A percentile compares a stretch with the other conserved stretches of the same genome.
Conservation (phyloP, 345 rosid species). For the Populus deltoides region DNA sequence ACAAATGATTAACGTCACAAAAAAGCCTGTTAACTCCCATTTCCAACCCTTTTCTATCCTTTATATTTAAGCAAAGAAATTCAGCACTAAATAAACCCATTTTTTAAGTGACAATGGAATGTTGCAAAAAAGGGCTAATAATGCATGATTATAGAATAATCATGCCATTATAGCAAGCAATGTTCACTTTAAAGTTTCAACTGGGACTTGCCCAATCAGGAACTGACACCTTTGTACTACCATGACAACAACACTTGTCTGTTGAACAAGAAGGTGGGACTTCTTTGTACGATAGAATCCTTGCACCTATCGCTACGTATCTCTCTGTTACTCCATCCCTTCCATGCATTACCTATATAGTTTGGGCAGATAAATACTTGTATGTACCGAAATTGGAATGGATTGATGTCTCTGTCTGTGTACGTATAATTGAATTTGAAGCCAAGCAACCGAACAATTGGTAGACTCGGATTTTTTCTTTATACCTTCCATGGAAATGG, state of each 20-base stretch:
- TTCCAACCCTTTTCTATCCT: not conserved
- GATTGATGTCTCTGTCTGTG: not conserved
- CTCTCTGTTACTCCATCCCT: conserved; percentile 32
- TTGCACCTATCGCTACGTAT: conserved; percentile 81
- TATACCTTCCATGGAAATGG: not conserved
- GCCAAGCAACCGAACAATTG: conserved; percentile 34
- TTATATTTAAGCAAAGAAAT: conserved; percentile 24
- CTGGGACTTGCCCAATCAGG: conserved; percentile 2
- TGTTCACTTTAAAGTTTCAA: not conserved
- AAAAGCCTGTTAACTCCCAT: not conserved
- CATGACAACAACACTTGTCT: not conserved
- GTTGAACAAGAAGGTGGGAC: conserved; percentile 30
- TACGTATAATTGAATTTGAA: conserved; percentile 41
- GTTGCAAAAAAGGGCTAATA: not conserved
- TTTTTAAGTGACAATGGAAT: not conserved
- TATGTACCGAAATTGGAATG: not conserved
- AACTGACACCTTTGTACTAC: conserved; percentile 10
- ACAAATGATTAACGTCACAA: not conserved
- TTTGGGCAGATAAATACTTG: not conserved
- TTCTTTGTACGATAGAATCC: conserved; percentile 48
- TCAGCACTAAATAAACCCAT: not conserved
- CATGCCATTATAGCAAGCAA: not conserved
- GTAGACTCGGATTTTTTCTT: not conserved
- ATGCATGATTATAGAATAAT: not conserved
- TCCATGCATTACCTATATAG: not conserved